Conservation (phyloP, 202 grass and related monocot species). For the Alloteropsis angusta region DNA sequence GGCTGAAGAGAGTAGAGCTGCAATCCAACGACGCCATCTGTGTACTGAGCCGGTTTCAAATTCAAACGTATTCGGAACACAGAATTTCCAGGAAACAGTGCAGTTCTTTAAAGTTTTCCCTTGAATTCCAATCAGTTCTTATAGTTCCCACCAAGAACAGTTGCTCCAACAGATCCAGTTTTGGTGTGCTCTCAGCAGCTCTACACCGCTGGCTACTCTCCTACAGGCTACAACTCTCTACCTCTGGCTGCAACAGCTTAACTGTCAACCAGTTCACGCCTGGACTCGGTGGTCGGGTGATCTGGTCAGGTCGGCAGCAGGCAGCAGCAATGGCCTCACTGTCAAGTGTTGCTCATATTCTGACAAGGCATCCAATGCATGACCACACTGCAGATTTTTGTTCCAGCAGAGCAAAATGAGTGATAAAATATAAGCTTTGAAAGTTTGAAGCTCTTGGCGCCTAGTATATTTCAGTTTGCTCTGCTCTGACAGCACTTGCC, state of each 20-base stretch:
- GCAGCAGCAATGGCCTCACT: constrained; percentile 6
- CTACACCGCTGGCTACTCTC: background rate
- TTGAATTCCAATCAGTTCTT: background rate
- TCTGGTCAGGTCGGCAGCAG: too few relatives aligned
- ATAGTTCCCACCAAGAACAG: background rate
- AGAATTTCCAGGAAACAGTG: background rate
- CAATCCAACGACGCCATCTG: too few relatives aligned
- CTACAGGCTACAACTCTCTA: background rate
- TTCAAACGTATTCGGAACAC: background rate
- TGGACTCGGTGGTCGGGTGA: constrained; percentile 7
- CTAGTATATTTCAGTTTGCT: background rate
- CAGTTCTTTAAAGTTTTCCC: background rate
- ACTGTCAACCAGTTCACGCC: constrained; percentile 14
- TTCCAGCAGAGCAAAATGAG: background rate
- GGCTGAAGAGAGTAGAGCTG: too few relatives aligned
- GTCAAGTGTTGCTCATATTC: background rate
- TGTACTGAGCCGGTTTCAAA: background rate
- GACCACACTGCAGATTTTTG: background rate
- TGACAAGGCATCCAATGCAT: constrained; percentile 6
- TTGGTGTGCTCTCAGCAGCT: background rate
- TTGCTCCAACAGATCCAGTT: background rate
- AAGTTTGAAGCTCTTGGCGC: background rate
- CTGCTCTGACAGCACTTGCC: background rate
- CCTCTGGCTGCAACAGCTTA: background rate
- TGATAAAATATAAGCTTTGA: background rate